Percentiles rank a stretch among this genome's conserved stretches.
These are phyloP conservation scores for Fusarium sp. DNA, from an alignment of 2,329 filamentous ascomycete species.

Conservation along the genomic window DNA sequence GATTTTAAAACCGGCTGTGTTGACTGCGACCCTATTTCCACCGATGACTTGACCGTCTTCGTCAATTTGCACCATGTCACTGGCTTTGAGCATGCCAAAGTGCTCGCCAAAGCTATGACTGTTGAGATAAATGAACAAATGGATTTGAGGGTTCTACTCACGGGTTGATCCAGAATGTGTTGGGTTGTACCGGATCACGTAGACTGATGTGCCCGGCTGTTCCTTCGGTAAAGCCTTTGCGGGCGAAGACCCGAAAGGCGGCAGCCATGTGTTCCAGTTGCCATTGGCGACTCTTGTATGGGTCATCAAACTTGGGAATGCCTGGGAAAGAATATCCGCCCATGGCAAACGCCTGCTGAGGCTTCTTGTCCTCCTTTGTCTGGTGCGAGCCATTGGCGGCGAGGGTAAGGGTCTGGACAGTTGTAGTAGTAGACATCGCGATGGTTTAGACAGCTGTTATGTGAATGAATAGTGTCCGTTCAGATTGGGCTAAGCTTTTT, in stretches of 20 bases:
- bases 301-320: neutral
- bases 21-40: neutral
- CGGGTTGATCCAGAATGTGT: slow-evolving; percentile 1
- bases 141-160: no score
- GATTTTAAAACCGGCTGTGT: neutral
- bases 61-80: neutral
- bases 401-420: no score
- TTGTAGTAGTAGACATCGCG: no score
- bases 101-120: no score
- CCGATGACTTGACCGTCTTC: neutral
- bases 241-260: neutral
- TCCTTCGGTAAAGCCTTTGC: neutral
- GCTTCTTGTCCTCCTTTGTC: neutral
- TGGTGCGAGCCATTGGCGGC: neutral
- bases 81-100: neutral
- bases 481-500: no score
- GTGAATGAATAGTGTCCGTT: no score
- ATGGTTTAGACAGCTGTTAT: no score
- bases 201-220: neutral
- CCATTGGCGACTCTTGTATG: neutral
- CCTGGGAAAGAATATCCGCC: neutral
- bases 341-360: neutral
- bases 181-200: neutral
- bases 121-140: neutral
- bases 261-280: neutral